Percentiles rank a stretch among this genome's conserved stretches.
These are phyloP conservation scores for Flaveria robusta DNA, from an alignment of 129 eudicot genomes.

Conservation along the genomic window DNA sequence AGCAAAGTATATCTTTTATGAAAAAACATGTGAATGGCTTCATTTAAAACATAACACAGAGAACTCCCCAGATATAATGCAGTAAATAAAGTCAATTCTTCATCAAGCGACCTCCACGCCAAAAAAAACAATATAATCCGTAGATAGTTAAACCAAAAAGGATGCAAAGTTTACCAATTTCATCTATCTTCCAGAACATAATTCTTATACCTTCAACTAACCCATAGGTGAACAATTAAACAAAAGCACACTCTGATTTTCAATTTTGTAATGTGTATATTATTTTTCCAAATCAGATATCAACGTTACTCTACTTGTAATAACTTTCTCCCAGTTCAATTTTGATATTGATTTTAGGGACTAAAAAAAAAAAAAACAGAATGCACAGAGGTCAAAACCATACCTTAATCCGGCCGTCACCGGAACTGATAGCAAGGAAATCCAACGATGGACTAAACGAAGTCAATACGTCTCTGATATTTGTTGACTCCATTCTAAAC, in stretches of 20 bases:
- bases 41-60: neutral
- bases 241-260: neutral
- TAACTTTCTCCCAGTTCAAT: neutral
- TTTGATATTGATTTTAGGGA: neutral
- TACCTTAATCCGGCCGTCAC: slow-evolving; percentile 90
- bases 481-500: slow-evolving; percentile 54
- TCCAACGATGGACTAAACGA: slow-evolving; percentile 80
- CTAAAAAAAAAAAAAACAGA: neutral
- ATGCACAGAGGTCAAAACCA: neutral
- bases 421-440: slow-evolving; percentile 71
- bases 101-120: too few relatives aligned
- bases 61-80: neutral
- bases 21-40: neutral
- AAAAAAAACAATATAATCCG: too few relatives aligned
- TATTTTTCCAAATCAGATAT: neutral
- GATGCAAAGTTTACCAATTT: too few relatives aligned
- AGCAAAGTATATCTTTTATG: neutral
- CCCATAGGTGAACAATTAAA: neutral
- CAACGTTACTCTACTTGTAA: neutral
- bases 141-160: too few relatives aligned
- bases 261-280: neutral
- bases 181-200: too few relatives aligned
- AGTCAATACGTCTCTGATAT: slow-evolving; percentile 74
- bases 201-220: too few relatives aligned
- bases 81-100: neutral